Conservation (phyloP, 2,329 filamentous ascomycete species). For the Sporothrix schenckii region DNA sequence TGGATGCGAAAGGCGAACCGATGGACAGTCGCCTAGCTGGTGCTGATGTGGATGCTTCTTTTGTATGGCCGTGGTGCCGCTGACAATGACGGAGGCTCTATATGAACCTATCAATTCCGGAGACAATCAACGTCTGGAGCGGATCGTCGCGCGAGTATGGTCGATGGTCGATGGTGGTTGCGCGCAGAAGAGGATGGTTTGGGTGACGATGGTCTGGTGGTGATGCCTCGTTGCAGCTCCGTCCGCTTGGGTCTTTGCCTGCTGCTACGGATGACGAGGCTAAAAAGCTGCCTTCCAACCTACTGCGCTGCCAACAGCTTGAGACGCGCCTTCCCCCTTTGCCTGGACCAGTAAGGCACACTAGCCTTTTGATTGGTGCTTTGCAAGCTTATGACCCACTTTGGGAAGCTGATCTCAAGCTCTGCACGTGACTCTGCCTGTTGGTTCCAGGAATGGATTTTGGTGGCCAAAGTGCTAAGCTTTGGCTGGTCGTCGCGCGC, state of each 20-base stretch:
- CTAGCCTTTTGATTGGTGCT: conserved; percentile 25
- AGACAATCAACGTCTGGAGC: not conserved
- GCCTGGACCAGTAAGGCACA: conserved; percentile 18
- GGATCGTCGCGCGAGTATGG: not conserved
- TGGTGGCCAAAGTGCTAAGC: conserved; percentile 5
- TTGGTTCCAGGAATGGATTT: conserved; percentile 9
- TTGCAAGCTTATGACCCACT: not conserved
- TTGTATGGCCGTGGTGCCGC: not conserved
- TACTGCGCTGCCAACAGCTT: conserved; percentile 23
- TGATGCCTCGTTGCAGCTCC: not conserved
- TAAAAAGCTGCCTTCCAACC: conserved; percentile 53
- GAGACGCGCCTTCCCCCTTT: conserved; percentile 31
- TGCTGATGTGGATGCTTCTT: conserved; percentile 4
- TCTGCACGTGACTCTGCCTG: conserved; percentile 28
- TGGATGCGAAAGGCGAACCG: conserved; percentile 6
- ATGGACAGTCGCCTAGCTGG: not conserved
- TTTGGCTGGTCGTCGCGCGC: conserved; percentile 30
- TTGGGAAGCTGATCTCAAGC: not conserved
- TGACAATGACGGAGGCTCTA: not conserved
- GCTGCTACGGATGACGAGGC: conserved; percentile 55
- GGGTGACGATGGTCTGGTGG: conserved; percentile 10
- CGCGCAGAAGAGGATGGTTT: not conserved
- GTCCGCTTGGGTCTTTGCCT: conserved; percentile 17
- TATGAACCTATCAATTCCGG: not conserved
- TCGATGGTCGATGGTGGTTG: conserved; percentile 17